Evolutionary conservation across 345 rosid genomes (phyloP), one percentile per base, ranked within the genome.

Genomic region (Populus tremula): DNA sequence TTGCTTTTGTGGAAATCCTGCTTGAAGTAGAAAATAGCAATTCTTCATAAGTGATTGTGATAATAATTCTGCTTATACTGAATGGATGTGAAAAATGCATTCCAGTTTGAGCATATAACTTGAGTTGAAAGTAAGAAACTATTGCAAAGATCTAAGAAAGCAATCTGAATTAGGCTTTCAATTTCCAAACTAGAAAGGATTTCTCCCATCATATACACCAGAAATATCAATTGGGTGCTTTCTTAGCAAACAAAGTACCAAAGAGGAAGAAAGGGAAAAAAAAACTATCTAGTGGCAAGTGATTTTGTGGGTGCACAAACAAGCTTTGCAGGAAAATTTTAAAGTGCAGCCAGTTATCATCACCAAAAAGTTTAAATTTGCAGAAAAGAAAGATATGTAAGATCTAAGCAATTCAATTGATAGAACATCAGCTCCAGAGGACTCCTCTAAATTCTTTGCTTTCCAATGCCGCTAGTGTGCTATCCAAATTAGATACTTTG

Each of bases 1-100:
- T 97, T 89, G 38, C 91, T 86, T 83, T 89, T 94, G 49, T 94
- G 97, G 67, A 90, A 92, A 75, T 91, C 99, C 95, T 90, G 90
- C 72, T 76, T 21, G 68, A 45, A 70, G 73, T 71, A 66, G 35
- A 67, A 11, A 8, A 39, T 8, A 74, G 35, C 23, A 63, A 14
- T 31, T 49, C 31, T 27, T 27, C 36, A 70, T 49, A 20, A 12
- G 33, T 62, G 29, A 31, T 35, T 61, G 33, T 43, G 11, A 45
- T 17, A 36, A 10, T 17, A 56, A 74, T 43, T 47, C 7, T 18
- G 47, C 63, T 43, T 67, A 5, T 43, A 33, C 23, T 35, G 68
- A 17, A 21, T 18, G 2, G 59, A 31, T 31, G 47, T 20, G 5
- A 21, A 29, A 21, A 27, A 13, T 20, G 25, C 10, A 21, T 64